Base-by-base conservation (phyloP, 192 early-diverging fungal genomes). In the Allomyces macrogynus region DNA sequence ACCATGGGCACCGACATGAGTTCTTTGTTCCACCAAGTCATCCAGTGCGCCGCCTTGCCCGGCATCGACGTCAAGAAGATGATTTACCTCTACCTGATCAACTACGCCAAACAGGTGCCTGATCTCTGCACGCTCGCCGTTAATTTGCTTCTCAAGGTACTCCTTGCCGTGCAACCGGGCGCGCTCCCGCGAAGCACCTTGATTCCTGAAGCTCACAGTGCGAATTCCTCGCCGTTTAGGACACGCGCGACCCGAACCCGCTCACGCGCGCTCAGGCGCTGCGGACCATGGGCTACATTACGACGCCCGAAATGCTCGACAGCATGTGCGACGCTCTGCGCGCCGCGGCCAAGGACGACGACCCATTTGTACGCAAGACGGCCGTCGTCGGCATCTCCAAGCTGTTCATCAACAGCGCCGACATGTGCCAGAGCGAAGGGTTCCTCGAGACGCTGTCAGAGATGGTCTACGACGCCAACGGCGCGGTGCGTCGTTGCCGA, bases 1-100 rank as follows among this genome's bases (percentile, higher is more conserved):
- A 97, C 96, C 20, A 97, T 99, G 92, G 96, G 96, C 24, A 97
- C 93, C 77, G 96, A 99, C 78, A 96, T 99, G 90, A 90, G 89
- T 23, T 77, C 89, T 9, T 81, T 99, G 42, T 93, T 87, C 73
- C 80, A 85, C 23, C 94, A 99, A 72, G 90, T 99, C 25, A 78
- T 99, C 18, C 86, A 80, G 23, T 92, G 89, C 71, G 94, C 95
- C 90, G 75, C 84, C 65, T 85, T 93, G 32, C 91, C 91, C 1
- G 82, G 88, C 44, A 74, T 89, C 61, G 88, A 90, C 73, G 82
- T 87, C 65, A 89, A 89, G 67, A 88, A 89, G 78, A 86, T 87
- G 86, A 90, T 99, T 10, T 96, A 97, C 72, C 79, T 99, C 44
- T 99, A 91, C 70, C 70, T 99, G 64, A 93, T 97, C 72, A 95